phyloP scores from a whole-genome alignment of 345 rosid species.

The Camelina sativa region DNA sequence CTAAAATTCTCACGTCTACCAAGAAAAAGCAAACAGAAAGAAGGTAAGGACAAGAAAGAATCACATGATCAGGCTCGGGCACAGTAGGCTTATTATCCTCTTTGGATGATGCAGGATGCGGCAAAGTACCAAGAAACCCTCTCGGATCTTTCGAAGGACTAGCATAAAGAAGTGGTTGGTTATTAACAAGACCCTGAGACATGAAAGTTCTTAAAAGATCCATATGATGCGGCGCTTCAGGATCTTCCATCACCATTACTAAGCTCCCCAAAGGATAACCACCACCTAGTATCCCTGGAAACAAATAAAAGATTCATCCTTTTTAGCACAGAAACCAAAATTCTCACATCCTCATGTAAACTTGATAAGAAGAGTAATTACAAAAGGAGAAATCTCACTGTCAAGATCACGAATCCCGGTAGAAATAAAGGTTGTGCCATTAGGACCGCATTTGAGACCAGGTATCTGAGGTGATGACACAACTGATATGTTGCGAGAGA shows the following conservation, averaged over 20 bases:
- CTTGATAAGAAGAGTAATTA: neutral
- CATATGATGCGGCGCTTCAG: conserved; percentile 99
- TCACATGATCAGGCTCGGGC: conserved; percentile 59
- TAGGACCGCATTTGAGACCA: conserved; percentile 85
- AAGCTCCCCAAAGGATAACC: conserved; percentile 86
- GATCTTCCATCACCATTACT: conserved; percentile 96
- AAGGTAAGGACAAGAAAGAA: conserved; percentile 18
- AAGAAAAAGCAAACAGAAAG: conserved; percentile 8
- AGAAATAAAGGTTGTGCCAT: conserved; percentile 70
- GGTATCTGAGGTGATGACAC: conserved; percentile 54
- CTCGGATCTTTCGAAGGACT: conserved; percentile 82
- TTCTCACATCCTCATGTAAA: conserved; percentile 6
- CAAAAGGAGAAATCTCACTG: conserved; percentile 51
- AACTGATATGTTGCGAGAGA: conserved; percentile 67
- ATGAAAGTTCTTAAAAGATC: conserved; percentile 87
- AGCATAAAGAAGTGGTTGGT: conserved; percentile 81
- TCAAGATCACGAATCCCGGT: conserved; percentile 92
- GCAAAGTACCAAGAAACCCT: conserved; percentile 90
- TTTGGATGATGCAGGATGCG: conserved; percentile 65
- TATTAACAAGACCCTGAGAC: conserved; percentile 93
- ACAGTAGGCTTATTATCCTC: conserved; percentile 64
- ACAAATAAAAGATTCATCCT: conserved; percentile 27
- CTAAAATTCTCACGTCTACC: conserved; percentile 16
- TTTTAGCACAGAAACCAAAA: conserved; percentile 12
- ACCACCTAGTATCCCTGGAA: conserved; percentile 78